phyloP scores from a whole-genome alignment of 2,329 filamentous ascomycete species.

The Calycina marina region DNA sequence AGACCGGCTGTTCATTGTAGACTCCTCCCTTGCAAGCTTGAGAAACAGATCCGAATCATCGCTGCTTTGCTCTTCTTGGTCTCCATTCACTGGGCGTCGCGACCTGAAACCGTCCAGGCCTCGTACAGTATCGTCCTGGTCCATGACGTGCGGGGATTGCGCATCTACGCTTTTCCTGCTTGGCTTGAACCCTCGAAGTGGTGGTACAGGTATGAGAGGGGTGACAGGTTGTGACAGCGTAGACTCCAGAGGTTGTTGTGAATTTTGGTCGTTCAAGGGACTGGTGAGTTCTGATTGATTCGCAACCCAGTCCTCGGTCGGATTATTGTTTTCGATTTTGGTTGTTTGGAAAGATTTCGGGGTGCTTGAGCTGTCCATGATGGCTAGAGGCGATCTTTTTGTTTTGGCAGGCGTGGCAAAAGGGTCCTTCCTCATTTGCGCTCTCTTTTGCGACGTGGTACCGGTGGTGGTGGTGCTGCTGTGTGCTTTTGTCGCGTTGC shows the following conservation, averaged over 20 bases:
- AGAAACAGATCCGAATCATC: slow-evolving; percentile 22
- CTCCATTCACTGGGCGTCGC: slow-evolving; percentile 6
- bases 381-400: too few species aligned
- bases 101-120: slow-evolving; percentile 14
- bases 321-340: too few species aligned
- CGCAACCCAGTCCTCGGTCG: slow-evolving; percentile 19
- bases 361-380: too few species aligned
- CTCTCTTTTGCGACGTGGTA: too few species aligned
- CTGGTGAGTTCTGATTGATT: slow-evolving; percentile 13
- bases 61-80: slow-evolving; percentile 18
- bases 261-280: slow-evolving; percentile 3
- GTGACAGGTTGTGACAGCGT: slow-evolving; percentile 4
- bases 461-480: too few species aligned
- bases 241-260: slow-evolving; percentile 1
- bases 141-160: slow-evolving; percentile 12
- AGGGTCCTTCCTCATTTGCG: too few species aligned
- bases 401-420: too few species aligned
- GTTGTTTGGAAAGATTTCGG: too few species aligned
- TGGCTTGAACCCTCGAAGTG: slow-evolving; percentile 18
- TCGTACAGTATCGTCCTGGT: slow-evolving; percentile 16
- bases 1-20: slow-evolving; percentile 11
- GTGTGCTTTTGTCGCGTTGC: too few species aligned
- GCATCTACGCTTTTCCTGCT: slow-evolving; percentile 15
- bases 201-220: slow-evolving; percentile 14
- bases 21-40: slow-evolving; percentile 20